Evolutionary conservation across 139 green algal genomes (phyloP).

Genomic region (Edaphochlamys debaryana): DNA sequence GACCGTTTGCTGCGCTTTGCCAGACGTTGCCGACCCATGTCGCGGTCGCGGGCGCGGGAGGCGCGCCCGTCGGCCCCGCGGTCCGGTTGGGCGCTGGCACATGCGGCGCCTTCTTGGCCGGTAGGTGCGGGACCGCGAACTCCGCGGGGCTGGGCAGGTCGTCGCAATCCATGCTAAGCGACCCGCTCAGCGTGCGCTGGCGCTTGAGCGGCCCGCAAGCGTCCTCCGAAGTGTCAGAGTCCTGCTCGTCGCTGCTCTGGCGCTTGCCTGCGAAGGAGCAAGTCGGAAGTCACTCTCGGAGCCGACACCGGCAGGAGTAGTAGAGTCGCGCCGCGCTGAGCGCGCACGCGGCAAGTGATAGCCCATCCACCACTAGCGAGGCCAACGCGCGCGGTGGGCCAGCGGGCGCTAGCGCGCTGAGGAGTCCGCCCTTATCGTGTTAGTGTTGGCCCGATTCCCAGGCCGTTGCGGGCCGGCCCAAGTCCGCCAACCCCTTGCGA

Average conservation of each 20-base stretch:
- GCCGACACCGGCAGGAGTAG: background rate
- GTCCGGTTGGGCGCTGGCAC: too few relatives aligned
- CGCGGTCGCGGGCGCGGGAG: background rate
- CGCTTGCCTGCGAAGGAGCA: constrained; percentile 9
- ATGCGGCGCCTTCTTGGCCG: background rate
- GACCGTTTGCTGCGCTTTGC: constrained; percentile 14
- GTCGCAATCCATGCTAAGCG: background rate
- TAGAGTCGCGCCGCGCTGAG: background rate
- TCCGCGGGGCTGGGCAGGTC: background rate
- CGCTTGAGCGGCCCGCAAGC: constrained; percentile 33
- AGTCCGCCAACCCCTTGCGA: too few relatives aligned
- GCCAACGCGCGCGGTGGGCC: background rate
- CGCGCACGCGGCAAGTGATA: background rate
- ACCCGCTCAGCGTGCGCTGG: background rate
- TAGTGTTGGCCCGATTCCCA: too few relatives aligned
- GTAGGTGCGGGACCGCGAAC: constrained; percentile 32
- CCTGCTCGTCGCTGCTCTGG: constrained; percentile 23
- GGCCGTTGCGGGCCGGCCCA: too few relatives aligned
- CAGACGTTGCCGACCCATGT: constrained; percentile 17
- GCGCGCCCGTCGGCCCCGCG: background rate
- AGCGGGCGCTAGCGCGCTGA: background rate
- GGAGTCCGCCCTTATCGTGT: background rate
- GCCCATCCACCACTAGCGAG: background rate
- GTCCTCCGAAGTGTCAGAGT: constrained; percentile 20
- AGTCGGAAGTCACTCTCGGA: background rate